Percentiles rank a stretch among this genome's conserved stretches.
Evolutionary conservation across 805 yeast genomes (phyloP).

Genomic region (Ogataea haglerorum): DNA sequence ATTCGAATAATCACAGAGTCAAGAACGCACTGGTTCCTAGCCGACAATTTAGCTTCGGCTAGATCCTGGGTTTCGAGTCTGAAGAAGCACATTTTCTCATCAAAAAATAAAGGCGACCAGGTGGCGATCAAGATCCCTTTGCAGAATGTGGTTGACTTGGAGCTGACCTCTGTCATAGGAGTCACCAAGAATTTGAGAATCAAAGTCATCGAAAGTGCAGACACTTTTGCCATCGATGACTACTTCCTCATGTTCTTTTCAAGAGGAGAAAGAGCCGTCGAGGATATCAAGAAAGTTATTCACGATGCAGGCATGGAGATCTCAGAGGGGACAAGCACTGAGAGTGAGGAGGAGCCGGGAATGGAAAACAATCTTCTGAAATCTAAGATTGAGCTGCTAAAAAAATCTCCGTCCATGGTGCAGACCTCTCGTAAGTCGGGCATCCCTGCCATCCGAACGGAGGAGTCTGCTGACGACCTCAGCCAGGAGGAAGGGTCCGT

Average conservation of each 20-base stretch:
- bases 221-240: slow-evolving; percentile 59
- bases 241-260: slow-evolving; percentile 66
- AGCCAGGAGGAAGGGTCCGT: neutral
- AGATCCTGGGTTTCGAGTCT: slow-evolving; percentile 74
- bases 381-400: slow-evolving; percentile 25
- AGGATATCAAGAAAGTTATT: slow-evolving; percentile 40
- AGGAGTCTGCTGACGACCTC: neutral
- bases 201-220: slow-evolving; percentile 56
- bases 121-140: slow-evolving; percentile 78
- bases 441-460: slow-evolving; percentile 4
- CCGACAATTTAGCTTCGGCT: slow-evolving; percentile 73
- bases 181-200: slow-evolving; percentile 54
- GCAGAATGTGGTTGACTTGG: slow-evolving; percentile 59
- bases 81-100: slow-evolving; percentile 73
- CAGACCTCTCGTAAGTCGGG: slow-evolving; percentile 17
- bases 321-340: slow-evolving; percentile 20
- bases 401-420: slow-evolving; percentile 25
- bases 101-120: slow-evolving; percentile 64
- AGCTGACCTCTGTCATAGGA: slow-evolving; percentile 53
- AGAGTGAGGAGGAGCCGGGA: slow-evolving; percentile 22
- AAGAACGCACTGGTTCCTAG: slow-evolving; percentile 59
- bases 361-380: slow-evolving; percentile 19
- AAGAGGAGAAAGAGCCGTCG: slow-evolving; percentile 42
- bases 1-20: slow-evolving; percentile 58
- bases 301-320: slow-evolving; percentile 31